Percentiles rank a stretch among this genome's conserved stretches.
These are phyloP conservation scores for Naegleria lovaniensis DNA, from an alignment of 208 protist species.

Conservation along the genomic window DNA sequence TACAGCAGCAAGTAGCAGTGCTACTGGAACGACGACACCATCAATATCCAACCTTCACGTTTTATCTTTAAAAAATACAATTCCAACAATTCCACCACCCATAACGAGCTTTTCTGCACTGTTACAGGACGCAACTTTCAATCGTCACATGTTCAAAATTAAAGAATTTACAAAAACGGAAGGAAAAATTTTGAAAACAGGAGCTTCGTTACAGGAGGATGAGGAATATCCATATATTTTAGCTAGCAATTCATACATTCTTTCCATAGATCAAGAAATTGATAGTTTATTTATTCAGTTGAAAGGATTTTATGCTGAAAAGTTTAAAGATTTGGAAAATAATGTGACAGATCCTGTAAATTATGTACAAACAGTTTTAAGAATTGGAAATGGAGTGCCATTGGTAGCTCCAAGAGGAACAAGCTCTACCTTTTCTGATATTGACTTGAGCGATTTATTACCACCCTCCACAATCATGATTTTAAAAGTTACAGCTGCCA, in stretches of 20 bases:
- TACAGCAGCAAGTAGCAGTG: neutral
- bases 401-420: neutral
- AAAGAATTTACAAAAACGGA: neutral
- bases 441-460: slow-evolving; percentile 7
- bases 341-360: neutral
- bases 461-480: neutral
- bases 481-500: neutral
- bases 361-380: neutral
- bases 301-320: neutral
- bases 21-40: neutral
- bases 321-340: slow-evolving; percentile 23
- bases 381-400: neutral
- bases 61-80: neutral
- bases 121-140: neutral
- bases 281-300: neutral
- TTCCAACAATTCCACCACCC: neutral
- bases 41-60: no score
- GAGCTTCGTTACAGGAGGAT: neutral
- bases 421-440: neutral
- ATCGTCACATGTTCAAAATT: neutral
- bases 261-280: slow-evolving; percentile 5
- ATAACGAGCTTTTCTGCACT: neutral
- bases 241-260: neutral
- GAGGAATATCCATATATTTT: slow-evolving; percentile 3
- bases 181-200: neutral